Conservation (phyloP, 2,329 filamentous ascomycete genomes). For the Aspergillus tamarii region DNA sequence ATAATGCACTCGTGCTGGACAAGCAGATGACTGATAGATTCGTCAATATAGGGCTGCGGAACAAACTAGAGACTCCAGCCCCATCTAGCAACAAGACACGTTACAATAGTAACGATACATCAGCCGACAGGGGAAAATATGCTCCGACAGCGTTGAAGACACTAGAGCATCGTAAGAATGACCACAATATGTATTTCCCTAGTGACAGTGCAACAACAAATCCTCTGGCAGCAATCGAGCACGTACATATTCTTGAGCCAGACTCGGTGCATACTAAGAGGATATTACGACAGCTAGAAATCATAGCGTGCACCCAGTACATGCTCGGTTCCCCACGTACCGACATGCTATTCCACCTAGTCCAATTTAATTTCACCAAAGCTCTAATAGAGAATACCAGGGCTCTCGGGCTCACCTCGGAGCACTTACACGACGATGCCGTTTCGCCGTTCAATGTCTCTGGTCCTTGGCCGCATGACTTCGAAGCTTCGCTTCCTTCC, state of each 20-base stretch:
- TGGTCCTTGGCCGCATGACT: conserved; percentile 10
- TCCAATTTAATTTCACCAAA: conserved; percentile 22
- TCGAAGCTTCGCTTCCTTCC: conserved; percentile 11
- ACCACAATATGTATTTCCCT: background rate
- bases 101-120: background rate
- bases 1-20: background rate
- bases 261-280: background rate
- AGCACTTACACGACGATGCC: conserved; percentile 22
- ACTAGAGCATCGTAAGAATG: background rate
- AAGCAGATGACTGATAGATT: background rate
- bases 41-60: background rate
- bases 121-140: background rate
- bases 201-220: background rate
- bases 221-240: background rate
- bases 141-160: background rate
- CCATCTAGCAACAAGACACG: background rate
- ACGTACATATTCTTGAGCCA: conserved; percentile 4
- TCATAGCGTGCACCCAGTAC: conserved; percentile 1
- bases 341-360: conserved; percentile 21
- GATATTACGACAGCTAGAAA: conserved; percentile 1
- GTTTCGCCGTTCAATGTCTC: conserved; percentile 22
- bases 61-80: background rate
- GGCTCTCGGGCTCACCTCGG: conserved; percentile 3
- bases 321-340: conserved; percentile 18
- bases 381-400: conserved; percentile 22